Evolutionary conservation across 495 filamentous ascomycete species (phyloP).

Genomic region (Neurospora sp.): DNA sequence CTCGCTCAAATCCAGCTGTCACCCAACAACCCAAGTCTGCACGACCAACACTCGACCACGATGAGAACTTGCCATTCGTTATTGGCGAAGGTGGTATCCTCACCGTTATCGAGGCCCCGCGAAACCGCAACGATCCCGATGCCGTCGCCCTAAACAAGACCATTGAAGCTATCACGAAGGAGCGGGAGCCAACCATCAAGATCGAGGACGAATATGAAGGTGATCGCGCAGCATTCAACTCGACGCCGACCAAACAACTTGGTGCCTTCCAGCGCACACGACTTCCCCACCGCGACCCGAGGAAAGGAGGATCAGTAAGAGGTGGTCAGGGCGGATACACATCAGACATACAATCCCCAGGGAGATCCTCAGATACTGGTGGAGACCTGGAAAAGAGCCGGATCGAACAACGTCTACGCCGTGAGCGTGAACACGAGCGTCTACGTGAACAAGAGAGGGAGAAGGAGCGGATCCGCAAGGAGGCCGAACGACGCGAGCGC

Average conservation of each 20-base stretch:
- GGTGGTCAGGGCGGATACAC: slow-evolving; percentile 5
- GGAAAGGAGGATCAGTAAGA: background rate
- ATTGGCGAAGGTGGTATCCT: slow-evolving; percentile 24
- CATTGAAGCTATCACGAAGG: slow-evolving; percentile 5
- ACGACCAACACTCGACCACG: slow-evolving; percentile 5
- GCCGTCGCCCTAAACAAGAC: slow-evolving; percentile 5
- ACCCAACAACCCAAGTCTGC: slow-evolving; percentile 1
- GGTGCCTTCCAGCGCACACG: slow-evolving; percentile 13
- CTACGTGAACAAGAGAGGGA: slow-evolving; percentile 12
- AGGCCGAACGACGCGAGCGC: slow-evolving; percentile 4
- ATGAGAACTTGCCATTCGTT: slow-evolving; percentile 22
- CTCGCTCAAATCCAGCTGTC: slow-evolving; percentile 1
- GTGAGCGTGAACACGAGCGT: slow-evolving; percentile 15
- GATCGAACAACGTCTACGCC: slow-evolving; percentile 14
- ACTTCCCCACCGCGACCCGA: slow-evolving; percentile 17
- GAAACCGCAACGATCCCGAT: slow-evolving; percentile 1
- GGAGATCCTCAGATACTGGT: slow-evolving; percentile 12
- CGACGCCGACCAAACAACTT: slow-evolving; percentile 15
- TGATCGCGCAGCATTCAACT: slow-evolving; percentile 14
- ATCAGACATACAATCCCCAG: slow-evolving; percentile 18
- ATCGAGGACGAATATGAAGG: slow-evolving; percentile 16
- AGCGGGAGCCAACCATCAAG: slow-evolving; percentile 9
- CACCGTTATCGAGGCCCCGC: slow-evolving; percentile 16
- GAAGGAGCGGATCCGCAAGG: slow-evolving; percentile 3
- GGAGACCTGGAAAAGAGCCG: slow-evolving; percentile 16